Conservation (phyloP, 2,329 filamentous ascomycete species). For the Decorospora gaudefroyi region DNA sequence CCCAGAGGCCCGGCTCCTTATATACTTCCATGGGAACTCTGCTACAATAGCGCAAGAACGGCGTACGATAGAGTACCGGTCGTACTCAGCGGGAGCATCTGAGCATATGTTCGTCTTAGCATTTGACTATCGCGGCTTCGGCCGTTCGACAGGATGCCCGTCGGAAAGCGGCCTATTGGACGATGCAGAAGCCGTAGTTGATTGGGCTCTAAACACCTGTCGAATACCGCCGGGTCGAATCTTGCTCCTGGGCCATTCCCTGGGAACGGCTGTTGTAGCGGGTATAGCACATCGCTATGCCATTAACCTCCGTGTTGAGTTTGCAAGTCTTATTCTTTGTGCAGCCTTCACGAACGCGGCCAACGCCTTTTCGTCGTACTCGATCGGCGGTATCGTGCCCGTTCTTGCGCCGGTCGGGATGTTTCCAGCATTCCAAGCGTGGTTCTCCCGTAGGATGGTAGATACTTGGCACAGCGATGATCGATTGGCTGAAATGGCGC, state of each 20-base stretch:
- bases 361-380: constrained; percentile 75
- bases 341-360: constrained; percentile 78
- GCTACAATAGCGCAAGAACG: constrained; percentile 79
- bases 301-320: constrained; percentile 60
- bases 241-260: constrained; percentile 80
- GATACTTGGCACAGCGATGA: constrained; percentile 79
- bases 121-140: constrained; percentile 93
- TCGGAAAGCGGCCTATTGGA: constrained; percentile 78
- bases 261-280: constrained; percentile 82
- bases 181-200: constrained; percentile 74
- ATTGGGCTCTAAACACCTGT: constrained; percentile 72
- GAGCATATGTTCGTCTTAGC: constrained; percentile 68
- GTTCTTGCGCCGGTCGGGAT: constrained; percentile 72
- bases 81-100: constrained; percentile 66
- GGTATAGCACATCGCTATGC: constrained; percentile 74
- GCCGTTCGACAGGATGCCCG: constrained; percentile 76
- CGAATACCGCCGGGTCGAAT: constrained; percentile 72
- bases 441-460: constrained; percentile 67
- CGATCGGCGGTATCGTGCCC: constrained; percentile 74
- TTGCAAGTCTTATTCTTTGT: constrained; percentile 79
- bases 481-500: constrained; percentile 64
- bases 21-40: constrained; percentile 64
- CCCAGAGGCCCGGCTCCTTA: constrained; percentile 58
- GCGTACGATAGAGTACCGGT: constrained; percentile 77
- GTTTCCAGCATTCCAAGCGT: constrained; percentile 66